phyloP scores from a whole-genome alignment of 1,139 yeast genomes.

The Wickerhamiella infanticola region DNA sequence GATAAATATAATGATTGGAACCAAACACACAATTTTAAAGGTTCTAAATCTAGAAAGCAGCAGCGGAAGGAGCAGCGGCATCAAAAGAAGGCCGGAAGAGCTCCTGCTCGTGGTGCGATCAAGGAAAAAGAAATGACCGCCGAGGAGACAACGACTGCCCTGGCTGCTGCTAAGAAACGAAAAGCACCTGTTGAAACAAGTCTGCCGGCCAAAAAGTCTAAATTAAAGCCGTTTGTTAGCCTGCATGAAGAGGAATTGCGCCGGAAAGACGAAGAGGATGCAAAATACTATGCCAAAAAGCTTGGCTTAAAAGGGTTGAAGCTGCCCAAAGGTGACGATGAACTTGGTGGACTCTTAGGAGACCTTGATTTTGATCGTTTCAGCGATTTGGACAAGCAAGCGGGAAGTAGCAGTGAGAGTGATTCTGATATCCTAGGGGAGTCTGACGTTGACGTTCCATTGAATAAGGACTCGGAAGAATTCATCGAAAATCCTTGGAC shows the following conservation, averaged over 20 bases:
- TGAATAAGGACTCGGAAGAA: background rate
- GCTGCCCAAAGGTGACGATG: conserved; percentile 38
- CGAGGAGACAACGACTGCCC: conserved; percentile 12
- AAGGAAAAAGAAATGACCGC: conserved; percentile 3
- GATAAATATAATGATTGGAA: conserved; percentile 10
- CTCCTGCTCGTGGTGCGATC: conserved; percentile 1
- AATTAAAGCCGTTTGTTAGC: conserved; percentile 8
- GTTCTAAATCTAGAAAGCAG: conserved; percentile 14
- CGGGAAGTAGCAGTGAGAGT: conserved; percentile 2
- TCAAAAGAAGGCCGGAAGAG: conserved; percentile 8
- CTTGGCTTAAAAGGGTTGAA: conserved; percentile 41
- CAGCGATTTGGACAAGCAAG: conserved; percentile 4
- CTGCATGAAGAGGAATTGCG: conserved; percentile 17
- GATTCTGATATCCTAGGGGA: background rate
- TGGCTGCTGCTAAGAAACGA: conserved; percentile 9
- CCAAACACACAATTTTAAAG: conserved; percentile 8
- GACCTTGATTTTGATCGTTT: conserved; percentile 26
- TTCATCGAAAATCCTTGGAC: conserved; percentile 4
- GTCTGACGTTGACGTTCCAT: background rate
- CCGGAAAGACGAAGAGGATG: conserved; percentile 58
- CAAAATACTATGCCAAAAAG: conserved; percentile 69
- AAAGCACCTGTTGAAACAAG: background rate
- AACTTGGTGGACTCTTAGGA: conserved; percentile 59
- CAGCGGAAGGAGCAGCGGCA: conserved; percentile 15
- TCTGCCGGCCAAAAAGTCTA: background rate